Conservation (phyloP, 352 stramenopile genomes). For the Poterioochromonas sp. region DNA sequence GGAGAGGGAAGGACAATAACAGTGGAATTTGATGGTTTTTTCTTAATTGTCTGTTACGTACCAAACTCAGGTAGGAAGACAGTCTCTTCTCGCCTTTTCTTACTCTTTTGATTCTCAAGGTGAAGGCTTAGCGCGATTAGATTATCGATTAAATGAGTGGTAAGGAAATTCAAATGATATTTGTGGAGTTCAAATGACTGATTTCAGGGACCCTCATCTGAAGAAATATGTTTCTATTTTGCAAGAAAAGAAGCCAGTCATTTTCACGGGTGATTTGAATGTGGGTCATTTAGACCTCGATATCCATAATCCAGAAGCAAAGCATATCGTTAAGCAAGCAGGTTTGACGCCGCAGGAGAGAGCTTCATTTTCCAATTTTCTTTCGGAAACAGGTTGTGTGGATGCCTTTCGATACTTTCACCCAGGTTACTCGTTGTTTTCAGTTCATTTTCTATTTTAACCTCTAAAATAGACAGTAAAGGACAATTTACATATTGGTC, state of each 20-base stretch:
- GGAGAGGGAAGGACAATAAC: slow-evolving; percentile 17
- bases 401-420: slow-evolving; percentile 25
- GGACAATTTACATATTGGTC: slow-evolving; percentile 32
- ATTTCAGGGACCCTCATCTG: slow-evolving; percentile 1
- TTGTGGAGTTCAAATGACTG: not conserved
- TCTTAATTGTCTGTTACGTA: not conserved
- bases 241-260: not conserved
- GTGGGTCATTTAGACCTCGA: slow-evolving; percentile 23
- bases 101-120: not conserved
- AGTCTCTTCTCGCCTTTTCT: too few relatives aligned
- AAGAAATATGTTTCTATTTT: not conserved
- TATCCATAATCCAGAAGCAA: slow-evolving; percentile 21
- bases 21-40: slow-evolving; percentile 2
- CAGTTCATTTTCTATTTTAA: not conserved
- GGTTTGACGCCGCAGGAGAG: slow-evolving; percentile 4
- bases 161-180: not conserved
- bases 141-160: slow-evolving; percentile 10
- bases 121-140: not conserved
- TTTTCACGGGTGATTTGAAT: slow-evolving; percentile 31
- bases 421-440: not conserved
- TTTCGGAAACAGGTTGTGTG: not conserved
- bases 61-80: slow-evolving; percentile 8
- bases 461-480: not conserved
- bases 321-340: slow-evolving; percentile 26
- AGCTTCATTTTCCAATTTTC: not conserved